Percentiles rank a stretch among this genome's conserved stretches.
These are phyloP conservation scores for Nigrograna mackinnonii DNA, from an alignment of 2,329 filamentous ascomycete genomes.

Conservation along the genomic window DNA sequence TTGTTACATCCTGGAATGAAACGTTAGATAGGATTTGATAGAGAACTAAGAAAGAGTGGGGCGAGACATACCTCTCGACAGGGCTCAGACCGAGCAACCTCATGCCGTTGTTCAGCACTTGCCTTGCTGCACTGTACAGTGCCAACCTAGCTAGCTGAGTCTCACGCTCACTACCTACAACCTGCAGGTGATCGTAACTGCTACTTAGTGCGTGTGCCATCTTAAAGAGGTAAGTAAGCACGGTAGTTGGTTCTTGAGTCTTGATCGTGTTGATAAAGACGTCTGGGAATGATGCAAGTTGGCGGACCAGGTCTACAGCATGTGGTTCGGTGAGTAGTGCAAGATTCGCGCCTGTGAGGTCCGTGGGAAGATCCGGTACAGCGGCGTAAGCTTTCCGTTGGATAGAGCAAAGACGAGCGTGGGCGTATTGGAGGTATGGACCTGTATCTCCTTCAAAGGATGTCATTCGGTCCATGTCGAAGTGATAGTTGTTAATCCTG, in stretches of 20 bases:
- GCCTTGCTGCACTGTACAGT: slow-evolving; percentile 74
- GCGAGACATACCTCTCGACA: slow-evolving; percentile 74
- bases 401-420: slow-evolving; percentile 45
- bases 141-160: slow-evolving; percentile 62
- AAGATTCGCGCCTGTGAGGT: slow-evolving; percentile 70
- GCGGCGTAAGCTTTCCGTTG: slow-evolving; percentile 55
- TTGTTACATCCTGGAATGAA: no score
- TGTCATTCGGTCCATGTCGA: slow-evolving; percentile 81
- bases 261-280: slow-evolving; percentile 82
- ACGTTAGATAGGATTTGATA: no score
- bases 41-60: no score
- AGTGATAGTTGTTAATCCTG: slow-evolving; percentile 67
- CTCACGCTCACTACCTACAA: slow-evolving; percentile 80
- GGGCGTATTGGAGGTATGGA: slow-evolving; percentile 81
- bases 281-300: slow-evolving; percentile 84
- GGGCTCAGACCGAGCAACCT: slow-evolving; percentile 75
- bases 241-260: slow-evolving; percentile 74
- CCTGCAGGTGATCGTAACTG: slow-evolving; percentile 80
- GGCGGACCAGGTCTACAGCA: slow-evolving; percentile 72
- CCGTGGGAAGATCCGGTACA: slow-evolving; percentile 42
- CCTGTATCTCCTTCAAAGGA: slow-evolving; percentile 86
- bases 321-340: slow-evolving; percentile 72
- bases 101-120: slow-evolving; percentile 84
- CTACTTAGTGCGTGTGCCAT: slow-evolving; percentile 81
- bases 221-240: slow-evolving; percentile 76